These are phyloP conservation scores for Penicillium daleae DNA, from an alignment of 495 filamentous ascomycete genomes.

Conservation along the genomic window DNA sequence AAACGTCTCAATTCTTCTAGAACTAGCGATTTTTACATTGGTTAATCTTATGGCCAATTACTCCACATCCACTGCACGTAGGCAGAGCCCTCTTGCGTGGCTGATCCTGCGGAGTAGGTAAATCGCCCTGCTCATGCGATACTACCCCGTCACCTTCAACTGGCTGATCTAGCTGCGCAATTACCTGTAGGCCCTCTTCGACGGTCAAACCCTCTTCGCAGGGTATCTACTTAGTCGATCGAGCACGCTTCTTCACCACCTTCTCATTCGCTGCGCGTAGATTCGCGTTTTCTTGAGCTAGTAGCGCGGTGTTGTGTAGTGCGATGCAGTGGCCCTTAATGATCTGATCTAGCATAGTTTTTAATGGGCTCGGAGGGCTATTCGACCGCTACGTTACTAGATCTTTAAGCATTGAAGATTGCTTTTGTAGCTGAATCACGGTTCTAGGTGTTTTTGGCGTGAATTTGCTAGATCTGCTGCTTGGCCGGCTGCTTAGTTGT, in stretches of 20 bases:
- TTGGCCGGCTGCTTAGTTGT: background rate
- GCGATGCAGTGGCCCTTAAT: constrained; percentile 1
- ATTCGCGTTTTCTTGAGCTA: background rate
- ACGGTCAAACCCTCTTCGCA: background rate
- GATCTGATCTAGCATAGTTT: background rate
- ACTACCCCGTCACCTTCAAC: no score
- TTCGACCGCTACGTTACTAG: background rate
- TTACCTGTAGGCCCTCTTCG: background rate
- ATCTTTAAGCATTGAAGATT: constrained; percentile 8
- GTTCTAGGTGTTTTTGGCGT: constrained; percentile 7
- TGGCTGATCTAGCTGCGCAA: no score
- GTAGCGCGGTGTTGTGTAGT: background rate
- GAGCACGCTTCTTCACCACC: background rate
- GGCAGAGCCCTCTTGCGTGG: no score
- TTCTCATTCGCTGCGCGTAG: constrained; percentile 2
- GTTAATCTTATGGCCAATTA: no score
- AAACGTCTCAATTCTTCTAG: no score
- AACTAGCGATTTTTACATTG: no score
- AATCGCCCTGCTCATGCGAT: no score
- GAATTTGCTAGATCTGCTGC: background rate
- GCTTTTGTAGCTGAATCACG: background rate
- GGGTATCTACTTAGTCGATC: background rate
- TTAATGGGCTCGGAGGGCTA: background rate
- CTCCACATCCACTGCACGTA: no score
- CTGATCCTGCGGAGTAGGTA: no score